Conservation (phyloP, 2,329 filamentous ascomycete species). For the Onygenales sp. region DNA sequence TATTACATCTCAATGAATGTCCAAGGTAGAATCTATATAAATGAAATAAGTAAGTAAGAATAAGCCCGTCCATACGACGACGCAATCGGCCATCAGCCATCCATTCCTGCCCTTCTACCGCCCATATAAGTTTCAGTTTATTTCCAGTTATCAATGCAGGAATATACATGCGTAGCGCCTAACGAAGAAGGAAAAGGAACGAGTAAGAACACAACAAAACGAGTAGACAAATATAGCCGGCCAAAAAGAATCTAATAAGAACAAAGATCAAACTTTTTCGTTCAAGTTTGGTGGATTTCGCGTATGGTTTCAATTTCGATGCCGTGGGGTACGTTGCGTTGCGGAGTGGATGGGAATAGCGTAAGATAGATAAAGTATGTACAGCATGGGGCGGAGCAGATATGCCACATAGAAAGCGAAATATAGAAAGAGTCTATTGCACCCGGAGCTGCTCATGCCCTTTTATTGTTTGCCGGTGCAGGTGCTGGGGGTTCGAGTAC, state of each 20-base stretch:
- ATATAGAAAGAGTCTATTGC: neutral
- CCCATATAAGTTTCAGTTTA: neutral
- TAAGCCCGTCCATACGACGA: neutral
- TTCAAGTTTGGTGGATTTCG: neutral
- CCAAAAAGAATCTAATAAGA: neutral
- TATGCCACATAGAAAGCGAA: neutral
- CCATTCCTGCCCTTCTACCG: neutral
- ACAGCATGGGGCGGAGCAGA: neutral
- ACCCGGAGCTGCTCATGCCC: neutral
- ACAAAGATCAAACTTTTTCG: neutral
- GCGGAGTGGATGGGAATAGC: neutral
- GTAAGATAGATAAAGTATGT: neutral
- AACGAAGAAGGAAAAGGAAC: neutral
- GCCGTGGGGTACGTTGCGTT: too few relatives aligned
- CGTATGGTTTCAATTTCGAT: too few relatives aligned
- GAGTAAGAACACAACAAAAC: neutral
- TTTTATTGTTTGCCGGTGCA: conserved; percentile 2
- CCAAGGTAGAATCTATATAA: neutral
- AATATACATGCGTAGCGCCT: neutral
- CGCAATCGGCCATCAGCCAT: neutral
- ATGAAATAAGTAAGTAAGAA: neutral
- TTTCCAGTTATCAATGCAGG: neutral
- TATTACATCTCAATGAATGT: neutral
- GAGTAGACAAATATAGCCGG: neutral
- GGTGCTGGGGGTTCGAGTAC: conserved; percentile 59